Evolutionary conservation across 2,329 filamentous ascomycete species (phyloP).

Genomic region (Harringtonia lauricola): DNA sequence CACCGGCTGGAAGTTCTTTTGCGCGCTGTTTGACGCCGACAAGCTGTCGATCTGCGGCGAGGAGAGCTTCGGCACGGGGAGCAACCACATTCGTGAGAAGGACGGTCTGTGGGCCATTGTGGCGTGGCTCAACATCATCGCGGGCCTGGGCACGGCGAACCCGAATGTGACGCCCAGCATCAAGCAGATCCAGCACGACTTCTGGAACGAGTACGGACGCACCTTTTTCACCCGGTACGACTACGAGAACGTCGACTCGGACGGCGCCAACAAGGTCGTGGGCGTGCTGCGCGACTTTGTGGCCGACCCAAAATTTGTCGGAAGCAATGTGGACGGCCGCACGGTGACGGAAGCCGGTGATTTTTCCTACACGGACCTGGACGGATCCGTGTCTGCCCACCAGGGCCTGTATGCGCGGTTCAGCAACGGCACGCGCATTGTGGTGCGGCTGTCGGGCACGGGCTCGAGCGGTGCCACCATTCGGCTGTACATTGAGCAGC

Average conservation of each 20-base stretch:
- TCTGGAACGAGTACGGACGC: slow-evolving; percentile 92
- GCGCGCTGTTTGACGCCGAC: slow-evolving; percentile 83
- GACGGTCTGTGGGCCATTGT: slow-evolving; percentile 96
- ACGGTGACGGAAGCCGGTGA: slow-evolving; percentile 86
- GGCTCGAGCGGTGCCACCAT: slow-evolving; percentile 94
- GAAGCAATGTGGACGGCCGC: slow-evolving; percentile 69
- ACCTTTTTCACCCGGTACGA: slow-evolving; percentile 99
- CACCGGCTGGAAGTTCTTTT: slow-evolving; percentile 99
- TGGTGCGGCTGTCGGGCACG: slow-evolving; percentile 89
- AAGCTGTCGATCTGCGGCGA: slow-evolving; percentile 98
- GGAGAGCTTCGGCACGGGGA: slow-evolving; percentile 95
- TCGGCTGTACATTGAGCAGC: slow-evolving; percentile 92
- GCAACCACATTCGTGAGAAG: slow-evolving; percentile 98
- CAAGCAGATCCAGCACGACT: slow-evolving; percentile 90
- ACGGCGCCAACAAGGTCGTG: slow-evolving; percentile 84
- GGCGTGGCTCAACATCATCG: slow-evolving; percentile 98
- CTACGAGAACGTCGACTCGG: slow-evolving; percentile 89
- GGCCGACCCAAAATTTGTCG: slow-evolving; percentile 62
- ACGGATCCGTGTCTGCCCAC: slow-evolving; percentile 89
- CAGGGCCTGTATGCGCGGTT: slow-evolving; percentile 94
- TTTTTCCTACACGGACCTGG: slow-evolving; percentile 98
- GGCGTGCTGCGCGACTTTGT: slow-evolving; percentile 71
- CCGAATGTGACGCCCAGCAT: slow-evolving; percentile 79
- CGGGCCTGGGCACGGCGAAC: slow-evolving; percentile 76
- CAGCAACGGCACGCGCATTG: slow-evolving; percentile 86